Percentiles rank a stretch among this genome's conserved stretches.
Conservation (phyloP, 2,329 filamentous ascomycete species). For the Xylaria sp. region DNA sequence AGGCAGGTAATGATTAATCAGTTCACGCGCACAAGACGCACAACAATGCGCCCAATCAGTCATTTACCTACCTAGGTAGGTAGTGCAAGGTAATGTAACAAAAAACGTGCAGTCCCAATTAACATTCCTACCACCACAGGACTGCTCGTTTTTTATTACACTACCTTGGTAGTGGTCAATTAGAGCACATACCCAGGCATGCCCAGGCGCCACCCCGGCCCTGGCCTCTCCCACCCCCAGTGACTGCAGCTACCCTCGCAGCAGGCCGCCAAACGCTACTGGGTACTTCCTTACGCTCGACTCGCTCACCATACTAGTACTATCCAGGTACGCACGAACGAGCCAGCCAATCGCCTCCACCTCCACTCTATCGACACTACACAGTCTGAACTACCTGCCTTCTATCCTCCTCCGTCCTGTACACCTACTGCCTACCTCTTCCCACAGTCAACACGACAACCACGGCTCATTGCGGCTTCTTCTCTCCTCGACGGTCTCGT, state of each 20-base stretch:
- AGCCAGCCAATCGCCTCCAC: conserved; percentile 32
- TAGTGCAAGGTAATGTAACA: too few relatives aligned
- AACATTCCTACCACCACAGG: too few relatives aligned
- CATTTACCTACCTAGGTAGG: too few relatives aligned
- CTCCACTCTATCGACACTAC: conserved; percentile 29
- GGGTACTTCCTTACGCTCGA: conserved; percentile 18
- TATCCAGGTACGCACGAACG: conserved; percentile 9
- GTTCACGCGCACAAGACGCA: conserved; percentile 9
- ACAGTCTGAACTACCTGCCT: conserved; percentile 26
- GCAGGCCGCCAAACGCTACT: conserved; percentile 4
- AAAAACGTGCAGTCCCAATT: too few relatives aligned
- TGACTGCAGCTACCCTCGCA: conserved; percentile 24
- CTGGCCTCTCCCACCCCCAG: conserved; percentile 7
- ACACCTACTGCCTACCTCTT: conserved; percentile 31
- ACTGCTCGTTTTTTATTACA: too few relatives aligned
- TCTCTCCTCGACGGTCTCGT: conserved; percentile 12
- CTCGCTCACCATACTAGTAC: conserved; percentile 20
- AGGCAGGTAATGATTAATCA: neutral
- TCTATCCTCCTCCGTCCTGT: conserved; percentile 28
- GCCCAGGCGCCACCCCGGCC: conserved; percentile 16
- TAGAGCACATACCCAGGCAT: neutral
- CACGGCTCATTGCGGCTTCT: conserved; percentile 38
- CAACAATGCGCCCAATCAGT: conserved; percentile 9
- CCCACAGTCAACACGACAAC: conserved; percentile 33
- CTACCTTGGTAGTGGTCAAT: too few relatives aligned